Conservation (phyloP, 2,329 filamentous ascomycete genomes). For the Talaromyces sp. region DNA sequence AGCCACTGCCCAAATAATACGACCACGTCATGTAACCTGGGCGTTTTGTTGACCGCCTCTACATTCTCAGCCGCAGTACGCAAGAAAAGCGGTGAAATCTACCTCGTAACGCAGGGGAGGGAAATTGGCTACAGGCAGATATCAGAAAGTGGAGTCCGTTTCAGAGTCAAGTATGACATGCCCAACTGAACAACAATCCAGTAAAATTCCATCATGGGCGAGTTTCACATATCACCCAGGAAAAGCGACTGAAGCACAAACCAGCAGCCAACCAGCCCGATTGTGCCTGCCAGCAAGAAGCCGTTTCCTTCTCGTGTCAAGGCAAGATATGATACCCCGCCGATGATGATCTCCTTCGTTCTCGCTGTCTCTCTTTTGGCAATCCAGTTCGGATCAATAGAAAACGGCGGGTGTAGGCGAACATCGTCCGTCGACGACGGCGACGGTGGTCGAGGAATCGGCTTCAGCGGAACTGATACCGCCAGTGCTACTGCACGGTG, state of each 20-base stretch:
- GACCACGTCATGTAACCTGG: background rate
- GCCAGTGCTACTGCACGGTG: conserved; percentile 79
- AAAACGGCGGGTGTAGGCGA: conserved; percentile 49
- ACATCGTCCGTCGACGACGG: conserved; percentile 29
- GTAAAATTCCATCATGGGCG: background rate
- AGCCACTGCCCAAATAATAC: background rate
- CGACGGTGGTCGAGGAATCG: conserved; percentile 30
- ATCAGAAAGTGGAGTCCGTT: background rate
- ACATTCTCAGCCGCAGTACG: background rate
- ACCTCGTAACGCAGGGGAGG: background rate
- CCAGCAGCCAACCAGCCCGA: conserved; percentile 38
- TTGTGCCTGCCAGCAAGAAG: conserved; percentile 32
- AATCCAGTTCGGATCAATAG: conserved; percentile 55
- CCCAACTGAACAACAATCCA: background rate
- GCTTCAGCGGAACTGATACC: conserved; percentile 57
- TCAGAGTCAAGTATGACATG: background rate
- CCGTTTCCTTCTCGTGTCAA: conserved; percentile 44
- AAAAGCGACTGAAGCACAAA: conserved; percentile 32
- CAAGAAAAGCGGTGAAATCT: background rate
- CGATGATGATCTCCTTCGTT: conserved; percentile 55
- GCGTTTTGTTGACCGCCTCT: background rate
- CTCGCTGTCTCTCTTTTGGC: conserved; percentile 50
- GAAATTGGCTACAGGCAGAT: background rate
- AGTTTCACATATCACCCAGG: conserved; percentile 5
- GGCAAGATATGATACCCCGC: conserved; percentile 51